Base-by-base conservation (phyloP, 257 asterid genomes). In the Rehmannia glutinosa region DNA sequence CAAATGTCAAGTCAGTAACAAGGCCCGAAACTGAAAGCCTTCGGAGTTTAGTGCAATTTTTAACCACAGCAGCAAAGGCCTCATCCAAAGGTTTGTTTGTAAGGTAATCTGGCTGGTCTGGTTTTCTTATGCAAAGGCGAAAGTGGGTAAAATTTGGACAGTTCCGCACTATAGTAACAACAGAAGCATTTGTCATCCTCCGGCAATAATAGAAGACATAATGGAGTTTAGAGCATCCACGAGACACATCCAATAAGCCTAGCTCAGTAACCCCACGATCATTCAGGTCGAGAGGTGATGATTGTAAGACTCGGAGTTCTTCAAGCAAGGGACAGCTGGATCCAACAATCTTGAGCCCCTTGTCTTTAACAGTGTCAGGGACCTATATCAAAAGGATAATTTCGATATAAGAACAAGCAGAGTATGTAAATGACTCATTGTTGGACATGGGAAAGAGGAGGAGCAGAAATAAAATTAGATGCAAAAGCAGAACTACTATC, bases 181-280 rank as follows among this genome's bases (percentile, higher is more conserved):
- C 95, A 10, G 97, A 96, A 54, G 92, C 95, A 45, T 91, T 91
- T 6, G 97, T 88, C 97, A 91, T 91, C 74, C 85, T 82, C 78
- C 86, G 77, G 66, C 97, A 91, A 49, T 86, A 91, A 84, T 86
- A 91, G 67, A 91, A 90, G 63, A 88, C 95, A 12, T 91, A 91
- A 39, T 73, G 93, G 79, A 91, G 97, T 25, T 71, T 83, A 59
- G 75, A 89, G 78, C 97, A 91, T 21, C 96, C 96, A 5, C 55
- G 83, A 52, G 97, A 91, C 10, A 91, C 93, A 0, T 96, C 95
- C 38, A 88, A 51, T 69, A 91, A 88, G 13, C 97, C 97, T 6
- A 61, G 28, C 68, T 87, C 95, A 1, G 95, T 82, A 62, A 91
- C 96, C 33, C 92, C 95, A n/a, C n/a, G n/a, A n/a, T n/a, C n/a